Conservation (phyloP, 306 rosid genomes). For the Rubus idaeus region DNA sequence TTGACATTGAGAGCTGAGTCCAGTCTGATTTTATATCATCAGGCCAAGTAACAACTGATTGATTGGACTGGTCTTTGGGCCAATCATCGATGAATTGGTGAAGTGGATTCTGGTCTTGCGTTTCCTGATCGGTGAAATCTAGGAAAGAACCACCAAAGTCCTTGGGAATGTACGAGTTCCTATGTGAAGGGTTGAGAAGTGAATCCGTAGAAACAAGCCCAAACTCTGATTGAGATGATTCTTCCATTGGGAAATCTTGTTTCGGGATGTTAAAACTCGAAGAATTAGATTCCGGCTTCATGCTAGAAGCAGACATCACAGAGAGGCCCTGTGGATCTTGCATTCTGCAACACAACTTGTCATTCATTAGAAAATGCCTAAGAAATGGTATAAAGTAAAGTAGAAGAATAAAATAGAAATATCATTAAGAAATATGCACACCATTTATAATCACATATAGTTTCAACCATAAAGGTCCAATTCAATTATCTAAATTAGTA, state of each 20-base stretch:
- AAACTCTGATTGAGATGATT: constrained; percentile 34
- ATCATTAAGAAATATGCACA: constrained; percentile 12
- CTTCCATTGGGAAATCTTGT: constrained; percentile 26
- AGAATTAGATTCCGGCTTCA: constrained; percentile 22
- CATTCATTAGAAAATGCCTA: constrained; percentile 26
- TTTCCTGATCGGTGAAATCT: constrained; percentile 37
- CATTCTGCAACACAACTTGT: constrained; percentile 35
- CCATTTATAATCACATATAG: constrained; percentile 13
- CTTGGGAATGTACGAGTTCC: constrained; percentile 38
- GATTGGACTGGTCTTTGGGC: constrained; percentile 43
- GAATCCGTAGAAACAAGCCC: constrained; percentile 53
- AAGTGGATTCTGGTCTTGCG: constrained; percentile 41
- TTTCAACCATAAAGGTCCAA: constrained; percentile 22
- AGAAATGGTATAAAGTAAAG: constrained; percentile 14
- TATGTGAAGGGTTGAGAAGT: constrained; percentile 47
- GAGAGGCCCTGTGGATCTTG: constrained; percentile 34
- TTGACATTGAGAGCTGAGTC: constrained; percentile 54
- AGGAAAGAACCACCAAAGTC: constrained; percentile 42
- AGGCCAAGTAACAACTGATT: constrained; percentile 40
- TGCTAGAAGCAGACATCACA: constrained; percentile 27
- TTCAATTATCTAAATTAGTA: constrained; percentile 19
- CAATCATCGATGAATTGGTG: constrained; percentile 41
- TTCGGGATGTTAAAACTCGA: constrained; percentile 14
- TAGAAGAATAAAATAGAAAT: constrained; percentile 6
- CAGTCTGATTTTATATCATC: constrained; percentile 47